Percentiles rank a stretch among this genome's conserved stretches.
Conservation (phyloP, 352 stramenopile species). For the Phytophthora pini region DNA sequence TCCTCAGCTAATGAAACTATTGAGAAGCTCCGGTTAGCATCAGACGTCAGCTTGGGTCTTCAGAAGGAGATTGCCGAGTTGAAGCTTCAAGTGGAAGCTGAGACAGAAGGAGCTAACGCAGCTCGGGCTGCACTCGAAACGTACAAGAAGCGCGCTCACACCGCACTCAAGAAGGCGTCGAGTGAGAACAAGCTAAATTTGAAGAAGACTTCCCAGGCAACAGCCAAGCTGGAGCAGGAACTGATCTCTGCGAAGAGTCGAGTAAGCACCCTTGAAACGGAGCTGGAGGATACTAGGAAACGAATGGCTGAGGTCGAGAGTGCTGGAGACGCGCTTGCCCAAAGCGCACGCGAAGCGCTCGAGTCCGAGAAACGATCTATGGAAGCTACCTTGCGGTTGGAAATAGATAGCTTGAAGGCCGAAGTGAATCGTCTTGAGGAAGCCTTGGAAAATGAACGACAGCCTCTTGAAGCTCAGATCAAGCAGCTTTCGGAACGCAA, state of each 20-base stretch:
- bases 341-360: constrained; percentile 28
- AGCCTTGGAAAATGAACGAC: constrained; percentile 32
- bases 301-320: constrained; percentile 36
- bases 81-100: constrained; percentile 46
- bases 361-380: constrained; percentile 40
- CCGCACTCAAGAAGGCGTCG: constrained; percentile 78
- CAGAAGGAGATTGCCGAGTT: constrained; percentile 32
- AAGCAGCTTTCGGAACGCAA: constrained; percentile 43
- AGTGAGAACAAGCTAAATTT: constrained; percentile 69
- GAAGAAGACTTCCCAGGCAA: constrained; percentile 54
- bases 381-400: constrained; percentile 30
- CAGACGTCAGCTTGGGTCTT: constrained; percentile 17
- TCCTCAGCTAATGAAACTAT: constrained; percentile 41
- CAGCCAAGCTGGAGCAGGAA: constrained; percentile 56
- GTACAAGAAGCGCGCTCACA: constrained; percentile 84
- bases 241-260: constrained; percentile 45
- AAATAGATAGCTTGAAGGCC: constrained; percentile 40
- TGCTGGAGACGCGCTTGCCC: constrained; percentile 19
- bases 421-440: constrained; percentile 43
- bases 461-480: constrained; percentile 45
- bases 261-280: constrained; percentile 42
- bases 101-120: constrained; percentile 59
- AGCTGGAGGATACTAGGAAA: constrained; percentile 37
- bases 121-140: constrained; percentile 67
- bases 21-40: constrained; percentile 36